Evolutionary conservation across 345 rosid species (phyloP), one percentile per base, ranked within the genome.

Genomic region (Syzygium aromaticum): DNA sequence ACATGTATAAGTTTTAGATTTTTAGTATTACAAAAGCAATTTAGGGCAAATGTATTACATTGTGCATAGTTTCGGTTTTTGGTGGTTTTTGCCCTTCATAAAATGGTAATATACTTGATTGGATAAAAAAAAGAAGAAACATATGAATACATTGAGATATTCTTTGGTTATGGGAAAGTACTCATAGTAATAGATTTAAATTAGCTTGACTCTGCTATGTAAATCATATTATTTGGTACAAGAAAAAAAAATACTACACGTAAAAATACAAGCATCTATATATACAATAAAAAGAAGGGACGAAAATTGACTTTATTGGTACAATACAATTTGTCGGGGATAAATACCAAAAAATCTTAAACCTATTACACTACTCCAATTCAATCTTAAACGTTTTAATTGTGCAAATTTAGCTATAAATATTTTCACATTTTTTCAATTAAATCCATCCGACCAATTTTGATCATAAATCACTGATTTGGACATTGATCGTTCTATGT

Each of bases 401-500:
- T 52, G 6, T 52, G 54, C 54, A 6, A 52, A 52, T 52, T 52
- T 52, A 52, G 21, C 6, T 52, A 2, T 6, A 52, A 52, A 52
- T 3, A 6, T 52, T 52, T 16, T 52, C 21, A 52, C 16, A 52
- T 15, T 16, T 51, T 52, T 6, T 52, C 54, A 16, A 6, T 52
- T 1, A 15, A 52, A 3, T 52, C 2, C 2, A 16, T 52, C 17
- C 7, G 7, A 15, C 19, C 8, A 52, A 52, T 52, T 52, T 52
- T 52, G 6, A 6, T 6, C 17, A 7, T 5, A 52, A 52, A 52
- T 52, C 3, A 5, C 3, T 15, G 3, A 16, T 7, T 6, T 52
- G 2, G 21, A 52, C 2, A 2, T 3, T 6, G 2, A 0, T 7
- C 54, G 6, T 52, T 8, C 0, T 52, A 16, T 19, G 7, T 52